phyloP scores from a whole-genome alignment of 345 rosid species.

The Lepidium aucheri region DNA sequence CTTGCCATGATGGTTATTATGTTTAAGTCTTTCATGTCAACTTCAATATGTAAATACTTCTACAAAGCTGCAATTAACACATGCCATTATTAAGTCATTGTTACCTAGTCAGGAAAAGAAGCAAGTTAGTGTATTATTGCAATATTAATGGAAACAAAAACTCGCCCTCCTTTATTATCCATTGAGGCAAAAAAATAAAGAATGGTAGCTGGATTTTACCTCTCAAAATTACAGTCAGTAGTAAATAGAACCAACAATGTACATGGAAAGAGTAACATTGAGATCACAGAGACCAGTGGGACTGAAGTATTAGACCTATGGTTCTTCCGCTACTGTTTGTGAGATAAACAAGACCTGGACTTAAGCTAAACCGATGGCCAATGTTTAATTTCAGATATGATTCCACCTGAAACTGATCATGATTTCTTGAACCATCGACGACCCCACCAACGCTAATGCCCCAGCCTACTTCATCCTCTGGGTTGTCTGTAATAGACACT shows the following conservation, averaged over 20 bases:
- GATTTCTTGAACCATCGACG: conserved; percentile 30
- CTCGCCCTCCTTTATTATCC: not conserved
- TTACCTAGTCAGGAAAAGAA: not conserved
- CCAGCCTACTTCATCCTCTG: conserved; percentile 73
- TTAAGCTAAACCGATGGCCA: conserved; percentile 43
- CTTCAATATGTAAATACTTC: not conserved
- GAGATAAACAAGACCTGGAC: conserved; percentile 61
- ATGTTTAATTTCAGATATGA: conserved; percentile 49
- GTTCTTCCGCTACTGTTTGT: conserved; percentile 39
- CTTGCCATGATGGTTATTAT: no score
- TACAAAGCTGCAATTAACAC: not conserved
- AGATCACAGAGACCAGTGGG: conserved; percentile 64
- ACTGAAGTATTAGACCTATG: conserved; percentile 58
- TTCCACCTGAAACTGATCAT: conserved; percentile 55
- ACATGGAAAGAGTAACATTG: not conserved
- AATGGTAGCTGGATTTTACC: not conserved
- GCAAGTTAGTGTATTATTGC: not conserved
- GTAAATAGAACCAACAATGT: not conserved
- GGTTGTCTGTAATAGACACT: conserved; percentile 42
- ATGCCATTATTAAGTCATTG: not conserved
- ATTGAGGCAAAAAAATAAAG: not conserved
- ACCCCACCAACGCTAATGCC: conserved; percentile 57
- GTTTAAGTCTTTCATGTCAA: not conserved
- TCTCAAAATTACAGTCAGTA: not conserved
- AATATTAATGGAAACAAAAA: not conserved